Base-by-base conservation (phyloP, 768 basidiomycete species). In the Kwoniella bestiolae region DNA sequence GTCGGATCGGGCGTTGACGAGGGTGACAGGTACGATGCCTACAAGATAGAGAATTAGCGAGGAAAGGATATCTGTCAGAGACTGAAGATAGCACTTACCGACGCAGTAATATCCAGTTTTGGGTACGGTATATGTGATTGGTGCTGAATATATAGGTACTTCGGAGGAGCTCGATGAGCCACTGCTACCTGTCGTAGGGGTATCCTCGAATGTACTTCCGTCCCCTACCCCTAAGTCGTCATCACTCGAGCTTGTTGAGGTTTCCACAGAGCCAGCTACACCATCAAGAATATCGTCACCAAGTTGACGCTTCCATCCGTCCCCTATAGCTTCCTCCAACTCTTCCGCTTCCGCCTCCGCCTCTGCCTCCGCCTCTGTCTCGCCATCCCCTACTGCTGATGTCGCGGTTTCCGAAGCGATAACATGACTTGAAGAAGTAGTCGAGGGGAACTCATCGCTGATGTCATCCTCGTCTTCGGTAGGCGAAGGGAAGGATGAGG, bases 41-140 rank as follows among this genome's bases (percentile, higher is more conserved):
- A 66, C 23, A 21, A 31, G 6, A 9, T 26, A 11, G 41, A 60
- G 26, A 57, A 55, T 23, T 44, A 59, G 2, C 46, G 49, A 34
- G 64, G 55, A 34, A 34, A 18, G 18, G 38, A 3, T 14, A 41
- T 3, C 12, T 41, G 38, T 41, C 5, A 14, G n/a, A n/a, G n/a
- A n/a, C n/a, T n/a, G n/a, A n/a, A n/a, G n/a, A n/a, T n/a, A n/a
- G n/a, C n/a, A 76, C 91, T 82, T 79, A 89, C 94, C 94, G 68
- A 95, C 89, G 79, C 95, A 98, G 79, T 96, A 98, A 79, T 96
- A 97, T 1, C 95, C 96, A 1, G 92, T 94, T 80, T 90, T 90
- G 28, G 84, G 83, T 25, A 98, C 91, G 25, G 84, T 80, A 79
- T 98, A 97, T 53, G 88, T 88, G 70, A 95, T 91, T 1, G 93